Percentiles rank a stretch among this genome's conserved stretches.
Conservation (phyloP, 495 filamentous ascomycete genomes). For the Neurospora tetrasperma region DNA sequence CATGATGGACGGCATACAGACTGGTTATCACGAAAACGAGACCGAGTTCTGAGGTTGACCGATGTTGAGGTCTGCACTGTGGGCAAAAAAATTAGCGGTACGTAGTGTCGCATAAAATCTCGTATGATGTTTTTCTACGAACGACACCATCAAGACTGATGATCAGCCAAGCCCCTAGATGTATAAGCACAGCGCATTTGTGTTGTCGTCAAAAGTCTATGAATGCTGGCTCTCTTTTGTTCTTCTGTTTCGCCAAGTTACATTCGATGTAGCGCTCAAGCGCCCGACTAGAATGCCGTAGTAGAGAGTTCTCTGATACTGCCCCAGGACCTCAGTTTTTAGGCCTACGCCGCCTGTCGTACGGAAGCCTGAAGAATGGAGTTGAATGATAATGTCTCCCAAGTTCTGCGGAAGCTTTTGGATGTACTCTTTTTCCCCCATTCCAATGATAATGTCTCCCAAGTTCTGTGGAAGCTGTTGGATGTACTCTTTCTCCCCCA, state of each 20-base stretch:
- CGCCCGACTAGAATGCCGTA: neutral
- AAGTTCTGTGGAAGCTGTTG: too few relatives aligned
- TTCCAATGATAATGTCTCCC: too few relatives aligned
- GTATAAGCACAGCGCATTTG: neutral
- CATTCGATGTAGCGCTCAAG: neutral
- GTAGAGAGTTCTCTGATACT: neutral
- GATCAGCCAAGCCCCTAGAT: neutral
- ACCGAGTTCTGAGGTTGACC: neutral
- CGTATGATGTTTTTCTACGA: neutral
- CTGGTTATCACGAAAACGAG: neutral
- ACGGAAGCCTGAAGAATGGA: too few relatives aligned
- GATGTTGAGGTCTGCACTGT: neutral
- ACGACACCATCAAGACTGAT: neutral
- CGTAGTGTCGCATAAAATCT: neutral
- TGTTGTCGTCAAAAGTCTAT: neutral
- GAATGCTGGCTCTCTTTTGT: neutral
- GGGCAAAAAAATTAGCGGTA: neutral
- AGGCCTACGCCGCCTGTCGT: neutral
- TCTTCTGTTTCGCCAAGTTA: neutral
- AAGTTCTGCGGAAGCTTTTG: too few relatives aligned
- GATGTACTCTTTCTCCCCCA: too few relatives aligned
- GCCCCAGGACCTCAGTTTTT: neutral
- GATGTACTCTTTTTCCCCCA: too few relatives aligned
- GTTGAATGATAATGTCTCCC: too few relatives aligned
- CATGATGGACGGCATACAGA: neutral